Conservation (phyloP, 257 asterid genomes). For the Mentha longifolia region DNA sequence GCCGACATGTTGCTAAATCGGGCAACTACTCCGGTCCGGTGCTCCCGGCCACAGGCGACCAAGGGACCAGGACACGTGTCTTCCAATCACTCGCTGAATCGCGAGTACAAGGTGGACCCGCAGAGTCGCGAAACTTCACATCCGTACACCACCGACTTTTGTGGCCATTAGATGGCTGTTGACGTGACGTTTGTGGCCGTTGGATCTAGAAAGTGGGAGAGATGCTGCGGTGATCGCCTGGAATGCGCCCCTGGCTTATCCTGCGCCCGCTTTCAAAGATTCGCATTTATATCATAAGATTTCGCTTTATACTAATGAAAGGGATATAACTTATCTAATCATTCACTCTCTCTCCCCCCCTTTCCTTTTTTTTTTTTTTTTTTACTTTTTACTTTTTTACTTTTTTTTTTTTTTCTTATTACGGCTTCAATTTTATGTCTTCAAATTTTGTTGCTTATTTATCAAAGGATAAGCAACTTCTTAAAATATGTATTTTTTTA, state of each 20-base stretch:
- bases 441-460: too few relatives aligned
- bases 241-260: constrained; percentile 32
- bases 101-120: constrained; percentile 34
- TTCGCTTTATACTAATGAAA: not conserved
- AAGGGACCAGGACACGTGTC: constrained; percentile 42
- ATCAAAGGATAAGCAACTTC: too few relatives aligned
- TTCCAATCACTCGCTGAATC: not conserved
- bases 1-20: constrained; percentile 46
- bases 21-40: constrained; percentile 24
- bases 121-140: constrained; percentile 46
- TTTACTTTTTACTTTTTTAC: too few relatives aligned
- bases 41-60: constrained; percentile 37
- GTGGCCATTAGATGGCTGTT: constrained; percentile 14
- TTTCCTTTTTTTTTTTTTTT: not conserved
- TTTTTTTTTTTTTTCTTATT: not conserved
- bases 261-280: constrained; percentile 21
- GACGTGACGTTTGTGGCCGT: constrained; percentile 43
- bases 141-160: constrained; percentile 39
- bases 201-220: constrained; percentile 44
- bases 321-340: not conserved
- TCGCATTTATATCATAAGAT: not conserved
- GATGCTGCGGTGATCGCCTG: not conserved
- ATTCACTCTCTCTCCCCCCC: not conserved
- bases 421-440: too few relatives aligned
- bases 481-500: too few relatives aligned